These are phyloP conservation scores for Cladosporium austrohemisphaericum DNA, from an alignment of 2,329 filamentous ascomycete genomes.

Conservation along the genomic window DNA sequence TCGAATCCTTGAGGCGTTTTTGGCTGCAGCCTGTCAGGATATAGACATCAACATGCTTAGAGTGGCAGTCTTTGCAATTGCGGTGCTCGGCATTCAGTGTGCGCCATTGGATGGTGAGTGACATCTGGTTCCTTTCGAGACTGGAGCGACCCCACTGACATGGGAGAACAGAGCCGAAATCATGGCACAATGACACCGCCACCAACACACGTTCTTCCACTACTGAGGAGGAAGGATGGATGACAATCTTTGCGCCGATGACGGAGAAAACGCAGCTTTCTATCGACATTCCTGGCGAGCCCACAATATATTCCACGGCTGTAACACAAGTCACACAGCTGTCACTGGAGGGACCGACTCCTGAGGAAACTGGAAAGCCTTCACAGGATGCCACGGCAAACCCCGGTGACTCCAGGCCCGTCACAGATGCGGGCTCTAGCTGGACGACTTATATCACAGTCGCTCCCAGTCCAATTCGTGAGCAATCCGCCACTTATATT, in stretches of 20 bases:
- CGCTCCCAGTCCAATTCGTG: not conserved
- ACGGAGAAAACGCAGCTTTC: not conserved
- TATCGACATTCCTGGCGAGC: not conserved
- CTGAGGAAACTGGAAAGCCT: not conserved
- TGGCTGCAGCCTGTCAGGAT: not conserved
- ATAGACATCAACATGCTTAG: not conserved
- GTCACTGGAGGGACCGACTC: not conserved
- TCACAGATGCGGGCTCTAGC: not conserved
- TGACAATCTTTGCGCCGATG: constrained; percentile 5
- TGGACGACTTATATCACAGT: not conserved
- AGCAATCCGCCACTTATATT: not conserved
- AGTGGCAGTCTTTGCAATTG: not conserved
- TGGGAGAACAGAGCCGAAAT: not conserved
- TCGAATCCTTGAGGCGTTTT: constrained; percentile 5
- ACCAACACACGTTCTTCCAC: not conserved
- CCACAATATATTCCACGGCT: not conserved
- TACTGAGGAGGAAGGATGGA: not conserved
- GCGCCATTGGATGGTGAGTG: constrained; percentile 2
- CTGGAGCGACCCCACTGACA: not conserved
- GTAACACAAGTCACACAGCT: constrained; percentile 1
- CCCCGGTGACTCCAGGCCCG: not conserved
- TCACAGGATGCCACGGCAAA: not conserved
- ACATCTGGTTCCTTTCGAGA: not conserved
- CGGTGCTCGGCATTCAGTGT: not conserved
- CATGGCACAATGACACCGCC: constrained; percentile 7